Base-by-base conservation (phyloP, 495 filamentous ascomycete genomes). In the Penicillium canariense region DNA sequence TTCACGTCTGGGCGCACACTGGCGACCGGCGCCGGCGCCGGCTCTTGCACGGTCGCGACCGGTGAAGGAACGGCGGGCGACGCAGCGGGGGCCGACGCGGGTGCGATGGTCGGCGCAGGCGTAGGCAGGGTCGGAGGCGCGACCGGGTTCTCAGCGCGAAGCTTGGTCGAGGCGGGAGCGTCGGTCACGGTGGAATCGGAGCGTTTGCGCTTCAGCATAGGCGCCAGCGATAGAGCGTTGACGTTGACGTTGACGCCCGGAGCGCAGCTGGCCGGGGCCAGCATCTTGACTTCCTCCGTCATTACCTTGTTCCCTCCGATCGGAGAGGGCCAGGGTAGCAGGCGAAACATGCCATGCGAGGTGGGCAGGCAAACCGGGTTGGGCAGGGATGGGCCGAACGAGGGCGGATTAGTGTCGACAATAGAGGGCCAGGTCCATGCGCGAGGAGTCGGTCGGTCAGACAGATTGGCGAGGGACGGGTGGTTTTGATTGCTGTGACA, bases 291-390 rank as follows among this genome's bases (percentile, higher is more conserved):
- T 55, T 78, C 71, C 52, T 78, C 79, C 56, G 72, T 59, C 61
- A 75, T 69, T 56, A 77, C 69, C 63, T 79, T 81, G 59, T 83
- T 77, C 60, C 73, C 78, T 73, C 78, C 75, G 59, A 79, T 76
- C 64, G 77, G 69, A 59, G 79, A 75, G 61, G 75, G 74, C 81
- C 80, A 83, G 58, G 81, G 73, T 30, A 79, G 66, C 55, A 80
- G 67, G 47, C 77, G 72, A 69, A 81, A 83, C 81, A 85, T 84
- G 79, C 79, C 77, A 81, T 78, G 74, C 68, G 74, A 78, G 51
- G 58, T 58, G 52, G 50, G 32, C 36, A 53, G 35, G 45, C 59
- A 57, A 50, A 28, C 50, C 44, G 56, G 50, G 32, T 45, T 34
- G 51, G 39, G 47, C 44, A 28, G 56, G 46, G 31, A 28, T 25